phyloP scores from a whole-genome alignment of 352 stramenopile species.

The Thalassiosira mediterranea region DNA sequence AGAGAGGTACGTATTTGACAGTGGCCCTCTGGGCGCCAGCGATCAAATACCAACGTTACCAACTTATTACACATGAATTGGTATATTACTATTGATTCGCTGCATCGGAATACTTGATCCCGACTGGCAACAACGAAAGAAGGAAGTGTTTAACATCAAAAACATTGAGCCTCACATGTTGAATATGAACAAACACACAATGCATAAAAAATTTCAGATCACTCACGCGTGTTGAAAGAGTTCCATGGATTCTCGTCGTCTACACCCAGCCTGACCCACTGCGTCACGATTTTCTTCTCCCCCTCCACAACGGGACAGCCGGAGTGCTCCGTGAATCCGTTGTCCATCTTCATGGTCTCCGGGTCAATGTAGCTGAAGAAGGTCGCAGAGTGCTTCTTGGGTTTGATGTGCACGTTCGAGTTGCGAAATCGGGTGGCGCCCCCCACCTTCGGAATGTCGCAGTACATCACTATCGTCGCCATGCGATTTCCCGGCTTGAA shows the following conservation, averaged over 20 bases:
- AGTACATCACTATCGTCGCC: conserved; percentile 83
- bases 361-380: conserved; percentile 82
- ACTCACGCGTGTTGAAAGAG: conserved; percentile 74
- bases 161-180: too few relatives aligned
- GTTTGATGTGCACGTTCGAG: conserved; percentile 70
- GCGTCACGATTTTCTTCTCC: conserved; percentile 77
- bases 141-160: too few relatives aligned
- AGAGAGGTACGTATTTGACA: too few relatives aligned
- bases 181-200: too few relatives aligned
- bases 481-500: conserved; percentile 69
- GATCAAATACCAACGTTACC: too few relatives aligned
- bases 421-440: conserved; percentile 79
- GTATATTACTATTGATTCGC: not conserved
- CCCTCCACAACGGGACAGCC: conserved; percentile 78
- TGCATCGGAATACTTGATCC: not conserved
- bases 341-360: conserved; percentile 62
- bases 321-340: conserved; percentile 70
- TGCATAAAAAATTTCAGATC: too few relatives aligned
- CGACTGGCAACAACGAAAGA: too few relatives aligned
- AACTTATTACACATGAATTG: not conserved
- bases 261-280: conserved; percentile 81
- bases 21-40: too few relatives aligned
- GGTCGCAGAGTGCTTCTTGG: conserved; percentile 58
- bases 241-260: conserved; percentile 72
- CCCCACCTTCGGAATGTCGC: conserved; percentile 60